Conservation (phyloP, 495 filamentous ascomycete species). For the Glonium stellatum region DNA sequence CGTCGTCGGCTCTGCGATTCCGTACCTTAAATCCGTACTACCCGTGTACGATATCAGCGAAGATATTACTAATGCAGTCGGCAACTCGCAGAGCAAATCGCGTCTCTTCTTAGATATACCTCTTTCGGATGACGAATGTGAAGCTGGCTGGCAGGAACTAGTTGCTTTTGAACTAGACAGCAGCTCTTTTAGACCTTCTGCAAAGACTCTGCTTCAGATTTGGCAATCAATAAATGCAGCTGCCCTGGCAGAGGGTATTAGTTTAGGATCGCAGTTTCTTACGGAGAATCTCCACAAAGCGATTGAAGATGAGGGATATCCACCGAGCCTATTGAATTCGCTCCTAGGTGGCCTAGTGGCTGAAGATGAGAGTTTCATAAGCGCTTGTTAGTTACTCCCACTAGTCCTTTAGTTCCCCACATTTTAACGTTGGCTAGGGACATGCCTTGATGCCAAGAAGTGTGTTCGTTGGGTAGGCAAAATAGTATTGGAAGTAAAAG, state of each 20-base stretch:
- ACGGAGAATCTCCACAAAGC: slow-evolving; percentile 36
- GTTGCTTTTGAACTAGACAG: slow-evolving; percentile 36
- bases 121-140: slow-evolving; percentile 35
- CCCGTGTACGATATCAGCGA: slow-evolving; percentile 28
- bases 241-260: slow-evolving; percentile 24
- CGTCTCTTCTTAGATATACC: slow-evolving; percentile 37
- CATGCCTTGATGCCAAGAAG: slow-evolving; percentile 42
- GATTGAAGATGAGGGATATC: slow-evolving; percentile 41
- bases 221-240: slow-evolving; percentile 32
- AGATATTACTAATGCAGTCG: slow-evolving; percentile 18
- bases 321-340: slow-evolving; percentile 9
- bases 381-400: slow-evolving; percentile 36
- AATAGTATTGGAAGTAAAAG: slow-evolving; percentile 44
- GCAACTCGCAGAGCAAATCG: slow-evolving; percentile 25
- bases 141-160: slow-evolving; percentile 32
- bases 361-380: slow-evolving; percentile 8
- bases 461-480: slow-evolving; percentile 48
- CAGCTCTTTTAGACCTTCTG: slow-evolving; percentile 31
- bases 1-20: slow-evolving; percentile 17
- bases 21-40: slow-evolving; percentile 28
- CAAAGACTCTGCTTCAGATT: slow-evolving; percentile 23
- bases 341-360: slow-evolving; percentile 4
- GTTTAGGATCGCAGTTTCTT: slow-evolving; percentile 38
- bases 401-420: neutral
- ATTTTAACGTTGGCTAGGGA: slow-evolving; percentile 32